Evolutionary conservation across 768 basidiomycete genomes (phyloP), one percentile per base, ranked within the genome.

Genomic region (Auriscalpium orientale): DNA sequence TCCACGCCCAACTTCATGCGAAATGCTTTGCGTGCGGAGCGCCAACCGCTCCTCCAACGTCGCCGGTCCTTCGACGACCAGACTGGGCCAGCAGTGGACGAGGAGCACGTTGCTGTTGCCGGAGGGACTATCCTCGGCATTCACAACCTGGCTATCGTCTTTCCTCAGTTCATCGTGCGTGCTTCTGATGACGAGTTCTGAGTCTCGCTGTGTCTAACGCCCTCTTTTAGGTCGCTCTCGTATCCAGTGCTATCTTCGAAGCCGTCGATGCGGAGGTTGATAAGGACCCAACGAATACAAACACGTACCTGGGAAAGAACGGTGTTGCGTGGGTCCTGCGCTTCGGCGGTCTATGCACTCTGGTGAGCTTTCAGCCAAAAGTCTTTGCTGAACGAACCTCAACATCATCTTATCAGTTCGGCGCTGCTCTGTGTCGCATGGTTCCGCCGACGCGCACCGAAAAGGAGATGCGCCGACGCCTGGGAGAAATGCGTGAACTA

Each of bases 271-370:
- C 81, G 10, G 70, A 71, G 12, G 66, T 69, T n/a, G 74, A 72
- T 36, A 67, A 69, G 3, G 69, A 77, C 44, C 76, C 77, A 1
- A 67, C 69, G 8, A 75, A 76, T 21, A 75, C 78, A 38, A 74
- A 72, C 55, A 82, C 81, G 12, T 91, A 88, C 68, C 76, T 80
- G 56, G 89, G 88, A 35, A 93, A 91, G 74, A 86, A 84, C 53
- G 95, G 95, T 36, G 92, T 97, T 33, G 91, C 87, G 2, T 97
- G 94, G 93, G 89, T 95, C 7, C 72, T 98, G 55, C 84, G 93
- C 16, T 95, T 95, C 64, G 95, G 95, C 49, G 95, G 94, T 38
- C 66, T 91, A 9, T 92, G 89, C 68, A 84, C 94, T 0, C 71
- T 97, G 56, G 73, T 81, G 62, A 62, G 76, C 65, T 49, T 0